Percentiles rank a stretch among this genome's conserved stretches.
Evolutionary conservation across 805 yeast species (phyloP).

Genomic region (Schwanniomyces sp.): DNA sequence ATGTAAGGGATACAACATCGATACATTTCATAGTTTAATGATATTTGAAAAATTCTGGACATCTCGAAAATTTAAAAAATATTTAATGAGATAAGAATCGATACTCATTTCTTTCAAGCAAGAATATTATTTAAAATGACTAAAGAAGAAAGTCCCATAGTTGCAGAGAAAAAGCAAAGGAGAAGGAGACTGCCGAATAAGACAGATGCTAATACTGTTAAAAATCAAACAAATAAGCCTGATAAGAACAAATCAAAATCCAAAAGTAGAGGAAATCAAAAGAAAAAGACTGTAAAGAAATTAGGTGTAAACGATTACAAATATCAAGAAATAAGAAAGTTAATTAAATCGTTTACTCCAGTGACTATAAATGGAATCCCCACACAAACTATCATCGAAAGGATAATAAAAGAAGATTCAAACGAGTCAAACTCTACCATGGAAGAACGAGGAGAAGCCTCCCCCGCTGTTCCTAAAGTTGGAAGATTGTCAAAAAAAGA

Average conservation of each 20-base stretch:
- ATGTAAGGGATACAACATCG: slow-evolving; percentile 13
- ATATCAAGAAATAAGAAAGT: slow-evolving; percentile 31
- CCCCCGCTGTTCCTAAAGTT: not conserved
- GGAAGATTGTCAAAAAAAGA: not conserved
- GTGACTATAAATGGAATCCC: slow-evolving; percentile 38
- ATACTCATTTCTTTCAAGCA: not conserved
- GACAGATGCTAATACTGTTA: not conserved
- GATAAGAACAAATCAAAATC: slow-evolving; percentile 1
- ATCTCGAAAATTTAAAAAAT: slow-evolving; percentile 1
- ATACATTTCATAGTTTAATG: slow-evolving; percentile 2
- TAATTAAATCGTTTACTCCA: slow-evolving; percentile 29
- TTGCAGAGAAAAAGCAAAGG: not conserved
- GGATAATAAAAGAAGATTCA: not conserved
- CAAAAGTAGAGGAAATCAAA: not conserved
- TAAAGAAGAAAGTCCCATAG: not conserved
- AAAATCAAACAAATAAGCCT: not conserved
- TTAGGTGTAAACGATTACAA: slow-evolving; percentile 19
- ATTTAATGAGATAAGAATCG: not conserved
- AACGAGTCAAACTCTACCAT: slow-evolving; percentile 2
- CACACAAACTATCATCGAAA: slow-evolving; percentile 4
- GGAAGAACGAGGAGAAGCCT: not conserved
- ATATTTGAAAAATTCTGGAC: not conserved
- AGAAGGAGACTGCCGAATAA: slow-evolving; percentile 1
- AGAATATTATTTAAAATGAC: not conserved
- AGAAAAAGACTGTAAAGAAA: slow-evolving; percentile 3